Evolutionary conservation across 2,329 filamentous ascomycete genomes (phyloP), one percentile per base, ranked within the genome.

Genomic region (Exophiala sideris): DNA sequence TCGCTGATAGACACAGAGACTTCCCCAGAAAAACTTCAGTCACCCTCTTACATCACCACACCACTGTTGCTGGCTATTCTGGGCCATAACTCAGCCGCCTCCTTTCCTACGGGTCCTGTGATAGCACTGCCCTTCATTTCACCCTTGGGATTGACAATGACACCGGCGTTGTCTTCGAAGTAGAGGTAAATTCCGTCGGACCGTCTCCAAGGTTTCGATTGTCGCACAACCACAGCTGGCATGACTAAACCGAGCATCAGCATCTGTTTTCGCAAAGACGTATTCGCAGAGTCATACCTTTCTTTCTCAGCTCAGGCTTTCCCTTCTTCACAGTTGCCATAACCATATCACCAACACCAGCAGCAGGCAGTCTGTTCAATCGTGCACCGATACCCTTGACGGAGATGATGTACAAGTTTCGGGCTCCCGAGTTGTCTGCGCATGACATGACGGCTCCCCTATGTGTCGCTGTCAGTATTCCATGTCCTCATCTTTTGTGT

Each of bases 251-350:
- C 12, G 16, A 49, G 36, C 47, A 29, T 32, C 46, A 55, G 14
- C 47, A 39, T 41, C n/a, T 47, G 11, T 34, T 9, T 32, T 20
- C 14, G 8, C 5, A 3, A 42, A 21, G 32, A 14, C 36, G 16
- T 36, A 32, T 8, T 45, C 14, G 18, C 18, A 33, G 16, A 20
- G 10, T 40, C 60, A 24, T 58, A 65, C 63, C 63, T 89, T 99
- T 99, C 89, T 99, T 99, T 79, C 95, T 86, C 74, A 99, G 83
- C 81, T 99, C 95, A 64, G 95, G 95, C 90, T 99, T 99, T 81
- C 95, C 94, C 89, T 99, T 97, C 90, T 99, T 97, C 81, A 97
- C 94, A 67, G 94, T 97, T 67, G 92, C 92, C 91, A 99, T 97
- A 75, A 97, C 94, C 94, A 97, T 97, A 84, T 97, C 94, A 72